Conservation (phyloP, 345 rosid species). For the Salix viminalis region DNA sequence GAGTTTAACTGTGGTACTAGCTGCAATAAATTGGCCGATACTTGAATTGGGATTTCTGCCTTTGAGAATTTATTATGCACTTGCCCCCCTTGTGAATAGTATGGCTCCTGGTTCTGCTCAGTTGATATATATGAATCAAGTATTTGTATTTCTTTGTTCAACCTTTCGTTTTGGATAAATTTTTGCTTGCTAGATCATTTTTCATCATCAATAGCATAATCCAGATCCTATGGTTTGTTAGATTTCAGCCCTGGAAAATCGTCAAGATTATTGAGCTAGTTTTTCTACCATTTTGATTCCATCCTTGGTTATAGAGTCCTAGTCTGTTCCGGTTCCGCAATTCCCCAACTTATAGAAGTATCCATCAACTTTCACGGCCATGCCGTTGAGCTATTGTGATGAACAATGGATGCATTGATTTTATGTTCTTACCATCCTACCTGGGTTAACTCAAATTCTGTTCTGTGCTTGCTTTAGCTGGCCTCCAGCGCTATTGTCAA, state of each 20-base stretch:
- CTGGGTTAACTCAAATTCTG: no score
- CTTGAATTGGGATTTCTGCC: neutral
- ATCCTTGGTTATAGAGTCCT: neutral
- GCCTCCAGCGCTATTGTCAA: neutral
- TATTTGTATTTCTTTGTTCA: neutral
- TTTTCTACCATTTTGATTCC: neutral
- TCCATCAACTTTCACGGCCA: neutral
- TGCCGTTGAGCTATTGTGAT: neutral
- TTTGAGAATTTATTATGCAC: neutral
- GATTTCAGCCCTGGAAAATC: neutral
- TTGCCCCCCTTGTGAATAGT: neutral
- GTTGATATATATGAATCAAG: neutral
- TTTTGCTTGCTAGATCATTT: neutral
- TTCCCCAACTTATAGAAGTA: neutral
- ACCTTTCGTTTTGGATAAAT: neutral
- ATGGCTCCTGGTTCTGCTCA: neutral
- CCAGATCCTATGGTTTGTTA: neutral
- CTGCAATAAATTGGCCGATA: constrained; percentile 8
- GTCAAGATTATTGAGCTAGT: neutral
- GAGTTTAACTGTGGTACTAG: neutral
- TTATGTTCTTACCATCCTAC: neutral
- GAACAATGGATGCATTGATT: neutral
- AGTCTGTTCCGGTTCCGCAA: neutral
- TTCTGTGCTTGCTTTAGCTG: neutral
- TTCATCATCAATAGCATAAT: neutral